These are phyloP conservation scores for Coniosporium apollinis DNA, from an alignment of 495 filamentous ascomycete genomes.

Conservation along the genomic window DNA sequence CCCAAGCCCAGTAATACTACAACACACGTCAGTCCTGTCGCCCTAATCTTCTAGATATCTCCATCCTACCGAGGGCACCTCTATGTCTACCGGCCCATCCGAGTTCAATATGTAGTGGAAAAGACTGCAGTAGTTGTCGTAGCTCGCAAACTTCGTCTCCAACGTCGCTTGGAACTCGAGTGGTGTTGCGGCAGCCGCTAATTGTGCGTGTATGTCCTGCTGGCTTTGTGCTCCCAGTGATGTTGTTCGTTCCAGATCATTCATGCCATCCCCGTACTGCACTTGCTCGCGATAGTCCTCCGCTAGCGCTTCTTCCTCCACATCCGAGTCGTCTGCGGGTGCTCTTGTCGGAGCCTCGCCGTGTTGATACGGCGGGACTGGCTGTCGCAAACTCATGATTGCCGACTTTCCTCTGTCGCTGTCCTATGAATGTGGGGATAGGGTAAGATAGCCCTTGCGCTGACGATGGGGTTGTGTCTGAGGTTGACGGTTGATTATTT, in stretches of 20 bases:
- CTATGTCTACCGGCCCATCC: slow-evolving; percentile 89
- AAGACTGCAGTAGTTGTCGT: slow-evolving; percentile 96
- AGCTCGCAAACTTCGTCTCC: slow-evolving; percentile 91
- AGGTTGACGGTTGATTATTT: too few species aligned
- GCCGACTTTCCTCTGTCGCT: too few species aligned
- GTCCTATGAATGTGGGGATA: too few species aligned
- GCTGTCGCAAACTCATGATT: slow-evolving; percentile 28
- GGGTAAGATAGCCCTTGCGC: neutral
- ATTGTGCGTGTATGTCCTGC: slow-evolving; percentile 76
- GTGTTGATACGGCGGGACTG: slow-evolving; percentile 19
- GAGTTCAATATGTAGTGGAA: slow-evolving; percentile 99
- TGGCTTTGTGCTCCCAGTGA: slow-evolving; percentile 9
- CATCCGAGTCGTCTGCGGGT: slow-evolving; percentile 68
- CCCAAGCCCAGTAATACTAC: slow-evolving; percentile 99
- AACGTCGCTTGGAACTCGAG: slow-evolving; percentile 87
- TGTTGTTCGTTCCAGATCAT: slow-evolving; percentile 49
- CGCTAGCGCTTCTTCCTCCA: slow-evolving; percentile 84
- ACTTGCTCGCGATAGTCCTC: slow-evolving; percentile 92
- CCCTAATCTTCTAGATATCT: neutral
- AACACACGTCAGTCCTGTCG: neutral
- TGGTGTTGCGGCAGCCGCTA: slow-evolving; percentile 79
- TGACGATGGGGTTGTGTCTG: neutral
- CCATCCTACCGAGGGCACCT: slow-evolving; percentile 65
- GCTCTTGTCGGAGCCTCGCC: slow-evolving; percentile 15
- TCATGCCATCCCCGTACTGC: slow-evolving; percentile 70